phyloP scores from a whole-genome alignment of 1,284 basidiomycete species.

The Cryptococcus sp. region DNA sequence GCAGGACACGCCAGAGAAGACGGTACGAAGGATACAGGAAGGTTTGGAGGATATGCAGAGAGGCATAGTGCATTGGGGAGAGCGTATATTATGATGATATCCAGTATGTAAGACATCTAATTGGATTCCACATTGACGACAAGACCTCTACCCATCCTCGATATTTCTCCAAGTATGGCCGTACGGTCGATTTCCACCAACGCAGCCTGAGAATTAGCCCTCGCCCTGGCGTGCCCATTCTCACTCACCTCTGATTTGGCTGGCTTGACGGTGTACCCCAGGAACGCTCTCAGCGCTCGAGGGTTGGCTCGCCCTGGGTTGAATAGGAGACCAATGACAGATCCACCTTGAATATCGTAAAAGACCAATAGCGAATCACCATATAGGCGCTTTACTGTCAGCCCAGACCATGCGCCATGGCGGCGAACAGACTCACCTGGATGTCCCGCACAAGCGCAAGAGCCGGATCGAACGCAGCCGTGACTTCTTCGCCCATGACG shows the following conservation, averaged over 20 bases:
- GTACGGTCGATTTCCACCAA: constrained; percentile 67
- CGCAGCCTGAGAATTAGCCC: constrained; percentile 43
- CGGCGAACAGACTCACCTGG: constrained; percentile 56
- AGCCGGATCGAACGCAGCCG: constrained; percentile 78
- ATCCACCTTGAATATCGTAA: constrained; percentile 76
- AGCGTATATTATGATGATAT: constrained; percentile 10
- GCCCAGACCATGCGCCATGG: background rate
- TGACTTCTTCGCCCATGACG: constrained; percentile 30
- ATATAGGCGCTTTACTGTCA: constrained; percentile 57
- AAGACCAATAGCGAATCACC: constrained; percentile 76
- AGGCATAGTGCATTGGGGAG: constrained; percentile 33
- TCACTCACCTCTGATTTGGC: constrained; percentile 27
- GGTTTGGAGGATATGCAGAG: constrained; percentile 28
- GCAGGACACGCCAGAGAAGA: constrained; percentile 20
- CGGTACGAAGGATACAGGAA: constrained; percentile 18
- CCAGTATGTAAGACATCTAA: background rate
- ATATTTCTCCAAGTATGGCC: constrained; percentile 69
- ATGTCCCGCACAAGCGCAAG: constrained; percentile 64
- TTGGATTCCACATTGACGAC: constrained; percentile 51
- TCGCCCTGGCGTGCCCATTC: too few species aligned
- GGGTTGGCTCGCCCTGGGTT: constrained; percentile 57
- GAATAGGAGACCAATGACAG: constrained; percentile 77
- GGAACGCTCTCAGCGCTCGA: constrained; percentile 70
- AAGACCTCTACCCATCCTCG: constrained; percentile 68
- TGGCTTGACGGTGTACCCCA: constrained; percentile 69